Conservation (phyloP, 106 monocot species). For the Agapanthus africanus region DNA sequence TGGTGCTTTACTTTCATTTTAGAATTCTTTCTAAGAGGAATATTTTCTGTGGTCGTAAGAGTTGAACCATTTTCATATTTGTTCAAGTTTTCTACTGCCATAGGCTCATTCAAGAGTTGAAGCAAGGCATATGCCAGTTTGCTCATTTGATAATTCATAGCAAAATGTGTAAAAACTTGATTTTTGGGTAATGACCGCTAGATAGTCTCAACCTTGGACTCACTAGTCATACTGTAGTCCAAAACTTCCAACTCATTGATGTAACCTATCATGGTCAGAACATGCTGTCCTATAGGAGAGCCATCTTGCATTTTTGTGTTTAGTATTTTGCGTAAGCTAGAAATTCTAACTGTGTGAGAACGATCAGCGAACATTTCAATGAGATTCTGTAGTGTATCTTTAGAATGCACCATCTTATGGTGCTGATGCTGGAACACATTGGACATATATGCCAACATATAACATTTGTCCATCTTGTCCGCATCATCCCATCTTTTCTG, state of each 20-base stretch:
- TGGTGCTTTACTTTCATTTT: neutral
- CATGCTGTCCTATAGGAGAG: too few species aligned
- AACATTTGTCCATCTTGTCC: neutral
- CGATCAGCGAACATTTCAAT: neutral
- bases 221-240: neutral
- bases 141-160: too few species aligned
- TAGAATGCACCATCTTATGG: neutral
- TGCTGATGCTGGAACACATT: neutral
- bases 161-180: neutral
- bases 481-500: neutral
- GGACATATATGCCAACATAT: neutral
- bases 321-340: neutral
- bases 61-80: neutral
- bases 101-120: neutral
- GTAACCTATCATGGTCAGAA: too few species aligned
- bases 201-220: too few species aligned
- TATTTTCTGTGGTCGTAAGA: neutral
- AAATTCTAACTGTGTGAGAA: neutral
- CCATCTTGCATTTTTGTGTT: neutral
- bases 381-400: neutral
- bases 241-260: neutral
- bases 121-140: neutral
- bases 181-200: neutral
- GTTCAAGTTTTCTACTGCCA: neutral
- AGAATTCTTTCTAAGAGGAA: neutral